Conservation (phyloP, 306 rosid species). For the Rosa multiflora region DNA sequence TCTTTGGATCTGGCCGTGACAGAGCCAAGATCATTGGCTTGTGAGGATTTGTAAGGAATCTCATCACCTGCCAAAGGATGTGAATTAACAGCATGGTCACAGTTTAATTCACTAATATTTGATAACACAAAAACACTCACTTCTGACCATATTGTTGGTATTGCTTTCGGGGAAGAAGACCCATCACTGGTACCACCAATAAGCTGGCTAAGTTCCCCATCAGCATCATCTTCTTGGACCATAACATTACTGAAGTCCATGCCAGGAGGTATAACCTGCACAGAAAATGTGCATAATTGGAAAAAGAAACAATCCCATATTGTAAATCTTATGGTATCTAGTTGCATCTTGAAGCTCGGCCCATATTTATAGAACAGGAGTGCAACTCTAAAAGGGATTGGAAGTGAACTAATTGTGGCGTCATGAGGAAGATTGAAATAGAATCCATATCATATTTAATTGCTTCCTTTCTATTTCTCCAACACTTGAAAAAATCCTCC, state of each 20-base stretch:
- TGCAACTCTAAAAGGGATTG: neutral
- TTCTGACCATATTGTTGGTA: constrained; percentile 79
- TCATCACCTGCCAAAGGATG: constrained; percentile 59
- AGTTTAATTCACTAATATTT: neutral
- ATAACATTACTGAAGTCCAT: constrained; percentile 89
- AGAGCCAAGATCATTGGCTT: constrained; percentile 88
- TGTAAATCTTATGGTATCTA: neutral
- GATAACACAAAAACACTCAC: constrained; percentile 46
- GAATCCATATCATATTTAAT: neutral
- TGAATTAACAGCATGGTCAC: constrained; percentile 11
- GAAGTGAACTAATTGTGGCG: neutral
- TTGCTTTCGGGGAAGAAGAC: constrained; percentile 63
- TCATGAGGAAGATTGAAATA: neutral
- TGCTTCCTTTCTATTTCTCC: neutral
- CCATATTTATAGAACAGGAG: neutral
- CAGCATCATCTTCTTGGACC: constrained; percentile 73
- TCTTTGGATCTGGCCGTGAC: constrained; percentile 91
- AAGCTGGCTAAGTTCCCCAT: constrained; percentile 62
- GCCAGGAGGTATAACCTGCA: constrained; percentile 87
- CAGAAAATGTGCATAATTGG: constrained; percentile 20
- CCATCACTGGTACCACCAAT: constrained; percentile 43
- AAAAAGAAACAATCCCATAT: neutral
- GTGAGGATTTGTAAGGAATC: constrained; percentile 85
- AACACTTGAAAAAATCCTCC: neutral
- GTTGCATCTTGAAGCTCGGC: neutral